Conservation (phyloP, 176 grass and related monocot genomes). For the Eleusine indica region DNA sequence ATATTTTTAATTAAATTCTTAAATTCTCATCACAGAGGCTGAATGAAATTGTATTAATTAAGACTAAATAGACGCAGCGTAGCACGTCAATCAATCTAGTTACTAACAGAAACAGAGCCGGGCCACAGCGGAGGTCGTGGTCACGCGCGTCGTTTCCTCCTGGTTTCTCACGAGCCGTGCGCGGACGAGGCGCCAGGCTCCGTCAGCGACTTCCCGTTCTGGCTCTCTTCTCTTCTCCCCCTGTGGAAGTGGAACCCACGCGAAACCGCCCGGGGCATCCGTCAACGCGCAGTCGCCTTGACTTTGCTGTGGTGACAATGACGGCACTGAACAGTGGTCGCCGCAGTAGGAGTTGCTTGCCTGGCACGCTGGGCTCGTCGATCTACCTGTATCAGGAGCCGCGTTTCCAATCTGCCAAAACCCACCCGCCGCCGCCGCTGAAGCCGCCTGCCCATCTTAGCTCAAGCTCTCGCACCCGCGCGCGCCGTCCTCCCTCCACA, state of each 20-base stretch:
- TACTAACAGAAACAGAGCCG: too few relatives aligned
- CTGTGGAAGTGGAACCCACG: background rate
- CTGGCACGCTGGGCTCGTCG: background rate
- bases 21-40: too few relatives aligned
- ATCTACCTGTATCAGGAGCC: background rate
- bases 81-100: too few relatives aligned
- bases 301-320: background rate
- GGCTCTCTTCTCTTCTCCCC: background rate
- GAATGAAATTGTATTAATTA: too few relatives aligned
- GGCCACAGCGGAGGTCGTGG: too few relatives aligned
- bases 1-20: too few relatives aligned
- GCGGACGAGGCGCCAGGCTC: too few relatives aligned
- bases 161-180: too few relatives aligned
- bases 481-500: background rate
- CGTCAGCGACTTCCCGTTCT: too few relatives aligned
- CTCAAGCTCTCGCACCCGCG: background rate
- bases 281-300: conserved; percentile 25
- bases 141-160: too few relatives aligned
- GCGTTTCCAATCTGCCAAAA: too few relatives aligned
- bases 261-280: conserved; percentile 6
- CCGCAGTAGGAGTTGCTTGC: background rate
- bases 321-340: background rate
- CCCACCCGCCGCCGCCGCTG: background rate
- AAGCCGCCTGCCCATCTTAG: background rate
- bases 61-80: too few relatives aligned